Conservation (phyloP, 192 early-diverging fungal species). For the Allomyces arbusculus region DNA sequence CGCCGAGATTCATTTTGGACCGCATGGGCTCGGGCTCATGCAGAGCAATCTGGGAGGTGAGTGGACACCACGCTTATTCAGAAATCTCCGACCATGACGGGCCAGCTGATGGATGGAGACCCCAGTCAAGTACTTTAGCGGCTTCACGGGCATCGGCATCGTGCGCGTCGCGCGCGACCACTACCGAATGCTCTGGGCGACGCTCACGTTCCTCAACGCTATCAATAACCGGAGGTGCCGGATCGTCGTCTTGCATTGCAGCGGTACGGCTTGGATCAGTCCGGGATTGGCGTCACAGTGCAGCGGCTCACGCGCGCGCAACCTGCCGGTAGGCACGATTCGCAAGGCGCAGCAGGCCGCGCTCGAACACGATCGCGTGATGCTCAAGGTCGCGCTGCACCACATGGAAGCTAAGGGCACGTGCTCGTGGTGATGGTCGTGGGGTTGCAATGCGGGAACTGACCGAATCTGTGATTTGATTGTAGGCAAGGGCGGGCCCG, state of each 20-base stretch:
- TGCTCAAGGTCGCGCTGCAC: not conserved
- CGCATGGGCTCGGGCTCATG: constrained; percentile 4
- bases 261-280: not conserved
- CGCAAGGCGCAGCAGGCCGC: not conserved
- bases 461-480: no score
- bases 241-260: constrained; percentile 9
- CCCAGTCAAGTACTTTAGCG: constrained; percentile 14
- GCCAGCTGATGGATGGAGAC: no score
- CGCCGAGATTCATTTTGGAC: constrained; percentile 12
- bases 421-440: no score
- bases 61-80: no score
- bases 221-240: constrained; percentile 5
- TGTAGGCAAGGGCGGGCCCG: not conserved
- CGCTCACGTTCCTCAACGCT: constrained; percentile 8
- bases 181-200: constrained; percentile 9
- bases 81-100: no score
- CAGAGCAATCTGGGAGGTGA: constrained; percentile 1
- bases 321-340: not conserved
- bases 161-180: constrained; percentile 11
- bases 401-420: not conserved
- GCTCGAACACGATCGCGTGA: not conserved
- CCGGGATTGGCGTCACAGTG: no score
- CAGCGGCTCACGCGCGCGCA: not conserved
- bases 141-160: constrained; percentile 13
- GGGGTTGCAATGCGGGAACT: no score